Percentiles rank a stretch among this genome's conserved stretches.
Evolutionary conservation across 306 rosid genomes (phyloP).

Genomic region (Lotus japonicus): DNA sequence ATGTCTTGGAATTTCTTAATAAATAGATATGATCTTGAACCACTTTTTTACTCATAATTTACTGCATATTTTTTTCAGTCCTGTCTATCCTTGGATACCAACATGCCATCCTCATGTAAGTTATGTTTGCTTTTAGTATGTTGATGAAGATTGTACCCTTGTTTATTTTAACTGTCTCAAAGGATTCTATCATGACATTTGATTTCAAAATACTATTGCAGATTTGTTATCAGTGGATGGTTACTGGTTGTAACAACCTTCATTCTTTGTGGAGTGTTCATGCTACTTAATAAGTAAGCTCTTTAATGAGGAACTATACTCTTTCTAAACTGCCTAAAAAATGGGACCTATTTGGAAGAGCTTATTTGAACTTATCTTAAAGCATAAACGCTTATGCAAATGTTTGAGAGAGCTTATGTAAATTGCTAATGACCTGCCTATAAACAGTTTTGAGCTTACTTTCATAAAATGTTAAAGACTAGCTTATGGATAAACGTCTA

Average conservation of each 20-base stretch:
- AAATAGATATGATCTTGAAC: neutral
- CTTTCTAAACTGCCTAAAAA: neutral
- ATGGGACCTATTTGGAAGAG: neutral
- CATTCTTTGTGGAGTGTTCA: slow-evolving; percentile 84
- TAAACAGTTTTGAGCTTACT: too few species aligned
- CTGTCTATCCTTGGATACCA: slow-evolving; percentile 70
- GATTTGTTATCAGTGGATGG: slow-evolving; percentile 93
- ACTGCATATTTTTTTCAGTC: slow-evolving; percentile 42
- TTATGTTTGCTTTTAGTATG: too few species aligned
- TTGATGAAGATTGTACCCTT: too few species aligned
- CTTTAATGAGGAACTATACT: neutral
- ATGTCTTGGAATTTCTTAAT: neutral
- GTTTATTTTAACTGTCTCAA: too few species aligned
- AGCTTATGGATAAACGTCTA: too few species aligned
- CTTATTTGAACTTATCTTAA: too few species aligned
- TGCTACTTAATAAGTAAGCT: slow-evolving; percentile 81
- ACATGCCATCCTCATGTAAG: slow-evolving; percentile 89
- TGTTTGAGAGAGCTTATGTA: too few species aligned
- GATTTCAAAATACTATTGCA: slow-evolving; percentile 38
- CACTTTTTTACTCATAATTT: slow-evolving; percentile 5
- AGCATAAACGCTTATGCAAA: too few species aligned
- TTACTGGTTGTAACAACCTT: slow-evolving; percentile 80
- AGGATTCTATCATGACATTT: slow-evolving; percentile 2
- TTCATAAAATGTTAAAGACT: too few species aligned
- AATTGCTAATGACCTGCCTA: too few species aligned